These are phyloP conservation scores for Fabrea salina DNA, from an alignment of 169 alveolate species.

Conservation along the genomic window DNA sequence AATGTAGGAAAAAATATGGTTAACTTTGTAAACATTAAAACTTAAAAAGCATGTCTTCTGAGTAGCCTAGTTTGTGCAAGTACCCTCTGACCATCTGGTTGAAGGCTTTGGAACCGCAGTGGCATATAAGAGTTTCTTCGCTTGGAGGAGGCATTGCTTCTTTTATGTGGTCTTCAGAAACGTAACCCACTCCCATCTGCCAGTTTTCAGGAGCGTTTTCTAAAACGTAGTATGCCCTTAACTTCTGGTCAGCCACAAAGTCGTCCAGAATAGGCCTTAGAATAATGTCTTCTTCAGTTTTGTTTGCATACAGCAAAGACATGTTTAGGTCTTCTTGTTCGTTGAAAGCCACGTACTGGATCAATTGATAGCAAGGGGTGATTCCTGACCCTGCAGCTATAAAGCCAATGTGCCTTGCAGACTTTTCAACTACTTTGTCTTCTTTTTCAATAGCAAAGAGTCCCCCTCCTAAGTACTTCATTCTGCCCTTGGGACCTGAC, in stretches of 20 bases:
- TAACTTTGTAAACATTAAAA: not conserved
- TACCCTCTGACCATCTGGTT: slow-evolving; percentile 1
- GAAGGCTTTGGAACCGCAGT: slow-evolving; percentile 82
- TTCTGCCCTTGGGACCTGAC: slow-evolving; percentile 71
- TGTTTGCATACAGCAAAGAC: slow-evolving; percentile 68
- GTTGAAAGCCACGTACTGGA: slow-evolving; percentile 37
- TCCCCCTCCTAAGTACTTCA: slow-evolving; percentile 52
- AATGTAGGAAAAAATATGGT: no score
- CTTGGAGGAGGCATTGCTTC: slow-evolving; percentile 66
- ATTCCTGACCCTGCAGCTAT: slow-evolving; percentile 83
- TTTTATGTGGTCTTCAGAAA: slow-evolving; percentile 48
- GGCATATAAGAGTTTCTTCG: slow-evolving; percentile 52
- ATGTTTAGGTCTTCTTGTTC: slow-evolving; percentile 40
- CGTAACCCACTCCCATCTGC: slow-evolving; percentile 62
- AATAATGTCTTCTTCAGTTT: slow-evolving; percentile 70
- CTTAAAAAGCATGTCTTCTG: not conserved
- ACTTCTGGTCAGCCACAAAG: slow-evolving; percentile 37
- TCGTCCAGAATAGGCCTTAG: slow-evolving; percentile 38
- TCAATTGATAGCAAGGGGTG: slow-evolving; percentile 69
- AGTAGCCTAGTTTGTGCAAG: not conserved
- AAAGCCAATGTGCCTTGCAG: slow-evolving; percentile 52
- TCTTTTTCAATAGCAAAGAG: not conserved
- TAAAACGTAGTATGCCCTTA: slow-evolving; percentile 40
- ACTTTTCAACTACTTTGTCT: not conserved
- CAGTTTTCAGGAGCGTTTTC: slow-evolving; percentile 47